These are phyloP conservation scores for Lactarius indigo DNA, from an alignment of 768 basidiomycete species.

Conservation along the genomic window DNA sequence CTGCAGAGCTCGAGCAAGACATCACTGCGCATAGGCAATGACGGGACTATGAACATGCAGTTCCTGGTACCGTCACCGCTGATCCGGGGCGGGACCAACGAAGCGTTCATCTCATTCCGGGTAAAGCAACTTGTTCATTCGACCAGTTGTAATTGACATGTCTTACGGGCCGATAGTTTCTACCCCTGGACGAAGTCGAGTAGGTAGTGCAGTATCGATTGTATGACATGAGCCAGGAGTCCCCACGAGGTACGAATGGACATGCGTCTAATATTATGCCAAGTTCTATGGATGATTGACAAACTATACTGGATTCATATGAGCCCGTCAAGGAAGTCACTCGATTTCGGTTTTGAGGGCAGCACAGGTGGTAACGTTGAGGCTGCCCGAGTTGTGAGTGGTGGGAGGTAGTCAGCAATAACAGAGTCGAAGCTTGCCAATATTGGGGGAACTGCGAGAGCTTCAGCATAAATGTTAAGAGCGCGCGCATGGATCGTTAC, in stretches of 20 bases:
- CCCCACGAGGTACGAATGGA: background rate
- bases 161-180: conserved; percentile 9
- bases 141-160: background rate
- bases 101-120: conserved; percentile 85
- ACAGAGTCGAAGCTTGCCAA: conserved; percentile 65
- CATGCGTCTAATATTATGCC: conserved; percentile 20
- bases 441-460: conserved; percentile 38
- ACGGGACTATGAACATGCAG: conserved; percentile 83
- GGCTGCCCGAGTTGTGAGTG: conserved; percentile 26
- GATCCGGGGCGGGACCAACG: conserved; percentile 39
- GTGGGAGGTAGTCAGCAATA: conserved; percentile 67
- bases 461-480: background rate
- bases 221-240: background rate
- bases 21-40: conserved; percentile 78
- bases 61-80: conserved; percentile 71
- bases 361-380: conserved; percentile 21
- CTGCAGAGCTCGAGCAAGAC: conserved; percentile 84
- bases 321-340: conserved; percentile 25
- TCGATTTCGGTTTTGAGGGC: conserved; percentile 23
- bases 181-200: conserved; percentile 19
- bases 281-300: conserved; percentile 10
- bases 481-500: conserved; percentile 1
- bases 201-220: background rate
- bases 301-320: conserved; percentile 8
- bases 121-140: conserved; percentile 43